phyloP scores from a whole-genome alignment of 176 grass and related monocot genomes.

The Cenchrus purpureus region DNA sequence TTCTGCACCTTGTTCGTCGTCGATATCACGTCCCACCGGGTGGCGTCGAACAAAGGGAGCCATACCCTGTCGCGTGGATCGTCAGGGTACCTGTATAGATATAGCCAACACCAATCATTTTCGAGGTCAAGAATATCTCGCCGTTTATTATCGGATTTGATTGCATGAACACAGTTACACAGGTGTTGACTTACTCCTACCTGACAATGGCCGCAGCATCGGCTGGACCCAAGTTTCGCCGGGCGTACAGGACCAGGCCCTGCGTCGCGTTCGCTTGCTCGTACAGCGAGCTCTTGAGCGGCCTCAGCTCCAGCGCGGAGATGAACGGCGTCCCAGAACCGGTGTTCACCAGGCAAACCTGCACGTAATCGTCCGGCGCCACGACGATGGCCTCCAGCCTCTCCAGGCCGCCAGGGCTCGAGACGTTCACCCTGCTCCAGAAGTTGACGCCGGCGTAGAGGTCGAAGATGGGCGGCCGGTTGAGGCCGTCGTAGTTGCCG shows the following conservation, averaged over 20 bases:
- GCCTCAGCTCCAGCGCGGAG: slow-evolving; percentile 56
- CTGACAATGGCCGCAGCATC: not conserved
- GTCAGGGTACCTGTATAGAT: slow-evolving; percentile 43
- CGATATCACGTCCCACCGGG: not conserved
- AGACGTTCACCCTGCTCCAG: slow-evolving; percentile 43
- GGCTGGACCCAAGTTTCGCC: slow-evolving; percentile 29
- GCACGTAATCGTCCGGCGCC: not conserved
- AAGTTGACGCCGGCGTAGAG: slow-evolving; percentile 51
- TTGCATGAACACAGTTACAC: too few relatives aligned
- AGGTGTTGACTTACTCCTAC: too few relatives aligned
- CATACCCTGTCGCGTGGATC: slow-evolving; percentile 40
- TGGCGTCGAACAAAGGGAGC: not conserved
- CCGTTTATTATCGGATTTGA: too few relatives aligned
- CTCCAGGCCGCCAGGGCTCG: accelerated
- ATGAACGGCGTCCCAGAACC: slow-evolving; percentile 57
- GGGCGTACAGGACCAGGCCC: slow-evolving; percentile 1
- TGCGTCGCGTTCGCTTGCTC: not conserved
- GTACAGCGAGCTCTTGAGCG: slow-evolving; percentile 37
- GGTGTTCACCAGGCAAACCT: slow-evolving; percentile 55
- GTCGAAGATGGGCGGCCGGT: slow-evolving; percentile 36
- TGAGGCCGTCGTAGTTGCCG: slow-evolving; percentile 65
- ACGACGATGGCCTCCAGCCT: slow-evolving; percentile 24
- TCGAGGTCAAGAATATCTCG: not conserved
- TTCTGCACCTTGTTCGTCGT: not conserved
- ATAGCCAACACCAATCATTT: not conserved